These are phyloP conservation scores for Dryas octopetala DNA, from an alignment of 306 rosid genomes.

Conservation along the genomic window DNA sequence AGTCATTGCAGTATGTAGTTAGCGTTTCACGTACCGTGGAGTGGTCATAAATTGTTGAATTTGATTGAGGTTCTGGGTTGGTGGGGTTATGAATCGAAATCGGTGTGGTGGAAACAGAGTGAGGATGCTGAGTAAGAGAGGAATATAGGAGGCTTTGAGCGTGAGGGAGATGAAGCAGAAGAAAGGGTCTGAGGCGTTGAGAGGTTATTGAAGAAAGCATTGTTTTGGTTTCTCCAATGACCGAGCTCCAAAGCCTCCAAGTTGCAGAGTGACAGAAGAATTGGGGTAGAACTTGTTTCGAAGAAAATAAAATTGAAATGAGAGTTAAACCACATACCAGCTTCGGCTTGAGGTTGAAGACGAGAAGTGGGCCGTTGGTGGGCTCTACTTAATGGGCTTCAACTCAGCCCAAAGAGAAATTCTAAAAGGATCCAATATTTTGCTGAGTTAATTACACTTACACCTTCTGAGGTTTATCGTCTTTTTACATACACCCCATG, in stretches of 20 bases:
- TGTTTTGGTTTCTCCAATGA: background rate
- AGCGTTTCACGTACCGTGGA: conserved; percentile 55
- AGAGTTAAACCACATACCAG: no score
- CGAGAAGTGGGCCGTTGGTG: no score
- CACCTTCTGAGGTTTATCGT: no score
- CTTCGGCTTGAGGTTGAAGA: no score
- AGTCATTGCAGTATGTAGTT: conserved; percentile 66
- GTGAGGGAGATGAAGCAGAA: conserved; percentile 13
- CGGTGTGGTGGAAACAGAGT: conserved; percentile 25
- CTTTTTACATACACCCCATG: no score
- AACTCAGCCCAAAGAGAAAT: no score
- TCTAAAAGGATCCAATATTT: no score
- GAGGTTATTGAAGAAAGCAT: conserved; percentile 34
- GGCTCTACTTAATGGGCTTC: no score
- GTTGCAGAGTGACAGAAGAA: background rate
- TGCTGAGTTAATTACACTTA: no score
- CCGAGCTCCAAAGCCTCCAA: background rate
- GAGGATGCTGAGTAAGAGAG: conserved; percentile 7
- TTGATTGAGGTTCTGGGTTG: conserved; percentile 5
- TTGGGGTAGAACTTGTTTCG: background rate
- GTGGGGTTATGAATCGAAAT: conserved; percentile 12
- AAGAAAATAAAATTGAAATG: no score
- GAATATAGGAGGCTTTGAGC: conserved; percentile 13
- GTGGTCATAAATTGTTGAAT: conserved; percentile 26
- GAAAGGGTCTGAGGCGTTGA: conserved; percentile 21